phyloP scores from a whole-genome alignment of 2,329 filamentous ascomycete genomes.

The Colletotrichum somersetense region DNA sequence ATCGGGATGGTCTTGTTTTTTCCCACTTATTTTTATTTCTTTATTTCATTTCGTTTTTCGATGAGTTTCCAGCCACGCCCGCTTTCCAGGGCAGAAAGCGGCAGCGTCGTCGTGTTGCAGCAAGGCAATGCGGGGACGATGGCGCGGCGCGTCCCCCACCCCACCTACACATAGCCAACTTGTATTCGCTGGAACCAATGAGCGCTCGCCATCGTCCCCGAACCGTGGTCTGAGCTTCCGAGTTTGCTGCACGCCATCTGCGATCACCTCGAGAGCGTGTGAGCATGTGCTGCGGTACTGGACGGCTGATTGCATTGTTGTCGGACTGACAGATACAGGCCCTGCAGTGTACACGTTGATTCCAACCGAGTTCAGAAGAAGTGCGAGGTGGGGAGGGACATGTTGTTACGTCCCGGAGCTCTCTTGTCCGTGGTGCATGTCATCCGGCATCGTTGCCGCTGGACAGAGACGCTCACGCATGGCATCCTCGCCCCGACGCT shows the following conservation, averaged over 20 bases:
- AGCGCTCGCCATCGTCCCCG: background rate
- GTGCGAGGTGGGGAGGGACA: background rate
- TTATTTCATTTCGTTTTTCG: background rate
- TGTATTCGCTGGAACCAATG: background rate
- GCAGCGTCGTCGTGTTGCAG: conserved; percentile 22
- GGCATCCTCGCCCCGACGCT: background rate
- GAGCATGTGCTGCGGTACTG: conserved; percentile 7
- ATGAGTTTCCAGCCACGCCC: conserved; percentile 4
- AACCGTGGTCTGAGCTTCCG: conserved; percentile 34
- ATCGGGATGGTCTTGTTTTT: background rate
- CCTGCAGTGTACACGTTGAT: background rate
- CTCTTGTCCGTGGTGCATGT: background rate
- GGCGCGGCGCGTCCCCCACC: conserved; percentile 16
- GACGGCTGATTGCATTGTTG: background rate
- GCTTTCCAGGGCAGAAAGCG: conserved; percentile 20
- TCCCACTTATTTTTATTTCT: background rate
- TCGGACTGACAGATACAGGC: background rate
- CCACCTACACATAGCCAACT: conserved; percentile 3
- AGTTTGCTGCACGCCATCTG: conserved; percentile 37
- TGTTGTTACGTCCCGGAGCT: background rate
- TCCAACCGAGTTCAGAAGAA: no score
- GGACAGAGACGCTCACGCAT: background rate
- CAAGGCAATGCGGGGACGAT: conserved; percentile 35
- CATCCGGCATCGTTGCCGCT: background rate
- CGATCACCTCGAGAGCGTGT: conserved; percentile 21